Base-by-base conservation (phyloP, 371 early-diverging fungal genomes). In the Mortierella sp. region DNA sequence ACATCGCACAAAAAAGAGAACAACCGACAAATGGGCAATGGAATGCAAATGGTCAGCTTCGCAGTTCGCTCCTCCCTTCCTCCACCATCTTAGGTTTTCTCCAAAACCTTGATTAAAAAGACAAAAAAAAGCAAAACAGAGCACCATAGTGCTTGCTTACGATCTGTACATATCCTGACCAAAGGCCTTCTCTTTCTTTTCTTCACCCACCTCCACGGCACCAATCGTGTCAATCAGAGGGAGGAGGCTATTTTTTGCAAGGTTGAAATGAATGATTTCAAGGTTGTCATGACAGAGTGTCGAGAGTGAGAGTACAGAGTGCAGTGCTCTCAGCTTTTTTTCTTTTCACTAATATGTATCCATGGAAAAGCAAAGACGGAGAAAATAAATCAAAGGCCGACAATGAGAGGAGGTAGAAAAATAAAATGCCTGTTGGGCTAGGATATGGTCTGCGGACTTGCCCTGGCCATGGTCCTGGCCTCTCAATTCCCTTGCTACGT, bases 381-480 rank as follows among this genome's bases (percentile, higher is more conserved):
- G 68, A 38, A 68, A 68, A 42, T 38, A 65, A 65, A 24, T 38
- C 10, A 68, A 68, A 68, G 42, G 24, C 68, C 68, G 68, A 68
- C 68, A 42, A 68, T 4, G 19, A 19, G 14, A 28, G 63, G 63
- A 60, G 4, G 31, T 31, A 28, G 31, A 31, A 11, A 14, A 34
- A 34, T 16, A 26, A 34, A 19, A 63, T 34, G 34, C 19, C 19
- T 31, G 63, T 63, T 34, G 16, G 16, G 24, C 38, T 63, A 19
- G 16, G 16, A 10, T 68, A 19, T 68, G 42, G 24, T 24, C 44
- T 68, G 38, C 11, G 68, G 38, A 38, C 38, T 24, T 38, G 68
- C 68, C 42, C 68, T 68, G 68, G 38, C 68, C 68, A 68, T 68
- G 68, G 68, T 68, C 68, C 68, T 68, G 65, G 68, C 68, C 68